phyloP scores from a whole-genome alignment of 2,329 filamentous ascomycete species.

The Rhynchosporium agropyri region DNA sequence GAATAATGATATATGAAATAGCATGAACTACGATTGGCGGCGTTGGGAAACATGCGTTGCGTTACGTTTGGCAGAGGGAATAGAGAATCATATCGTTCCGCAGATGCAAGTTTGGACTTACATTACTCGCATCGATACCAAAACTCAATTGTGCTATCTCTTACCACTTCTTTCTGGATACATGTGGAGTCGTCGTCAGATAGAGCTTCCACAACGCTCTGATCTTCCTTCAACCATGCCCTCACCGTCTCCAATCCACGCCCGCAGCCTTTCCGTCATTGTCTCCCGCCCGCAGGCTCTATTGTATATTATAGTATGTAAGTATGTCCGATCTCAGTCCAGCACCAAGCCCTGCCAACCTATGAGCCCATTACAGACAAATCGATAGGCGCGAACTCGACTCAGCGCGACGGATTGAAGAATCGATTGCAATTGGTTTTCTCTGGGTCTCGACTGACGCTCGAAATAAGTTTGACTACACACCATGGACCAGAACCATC shows the following conservation, averaged over 20 bases:
- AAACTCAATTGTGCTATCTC: neutral
- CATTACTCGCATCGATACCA: slow-evolving; percentile 7
- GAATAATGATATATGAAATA: slow-evolving; percentile 12
- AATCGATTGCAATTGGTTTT: slow-evolving; percentile 69
- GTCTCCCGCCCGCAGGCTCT: slow-evolving; percentile 4
- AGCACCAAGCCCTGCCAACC: slow-evolving; percentile 36
- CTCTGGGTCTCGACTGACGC: slow-evolving; percentile 45
- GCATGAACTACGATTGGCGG: slow-evolving; percentile 30
- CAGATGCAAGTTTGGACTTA: slow-evolving; percentile 23
- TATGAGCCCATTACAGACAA: slow-evolving; percentile 39
- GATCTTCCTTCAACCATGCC: neutral
- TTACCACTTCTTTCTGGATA: neutral
- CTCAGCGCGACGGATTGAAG: slow-evolving; percentile 21
- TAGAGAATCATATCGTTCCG: slow-evolving; percentile 19
- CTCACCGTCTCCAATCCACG: slow-evolving; percentile 5
- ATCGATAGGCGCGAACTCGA: slow-evolving; percentile 32
- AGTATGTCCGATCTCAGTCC: slow-evolving; percentile 56
- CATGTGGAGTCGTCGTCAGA: neutral
- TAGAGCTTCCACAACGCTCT: neutral
- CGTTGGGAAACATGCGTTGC: slow-evolving; percentile 29
- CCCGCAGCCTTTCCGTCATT: neutral
- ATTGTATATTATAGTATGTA: slow-evolving; percentile 33
- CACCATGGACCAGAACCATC: slow-evolving; percentile 36
- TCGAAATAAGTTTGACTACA: slow-evolving; percentile 38
- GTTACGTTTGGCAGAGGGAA: slow-evolving; percentile 14